These are phyloP conservation scores for Toxicodendron radicans DNA, from an alignment of 345 rosid species.

Conservation along the genomic window DNA sequence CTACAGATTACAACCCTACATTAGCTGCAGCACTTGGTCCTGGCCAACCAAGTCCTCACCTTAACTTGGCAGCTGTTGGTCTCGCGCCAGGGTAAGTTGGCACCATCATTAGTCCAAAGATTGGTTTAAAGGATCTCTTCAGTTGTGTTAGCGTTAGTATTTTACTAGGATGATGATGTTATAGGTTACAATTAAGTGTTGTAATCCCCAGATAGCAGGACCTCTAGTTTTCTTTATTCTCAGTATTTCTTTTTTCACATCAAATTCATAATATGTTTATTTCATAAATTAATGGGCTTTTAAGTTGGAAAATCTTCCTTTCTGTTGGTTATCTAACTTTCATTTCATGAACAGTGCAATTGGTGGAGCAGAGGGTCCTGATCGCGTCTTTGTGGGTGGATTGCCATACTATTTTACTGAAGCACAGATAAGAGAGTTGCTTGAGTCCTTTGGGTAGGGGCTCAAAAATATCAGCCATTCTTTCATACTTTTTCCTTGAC, in stretches of 20 bases:
- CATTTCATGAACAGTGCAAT: slow-evolving; percentile 22
- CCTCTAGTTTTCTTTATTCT: background rate
- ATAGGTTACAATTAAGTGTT: background rate
- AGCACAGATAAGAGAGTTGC: slow-evolving; percentile 35
- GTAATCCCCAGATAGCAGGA: background rate
- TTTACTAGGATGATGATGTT: background rate
- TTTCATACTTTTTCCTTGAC: background rate
- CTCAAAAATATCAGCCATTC: background rate
- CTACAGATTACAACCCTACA: slow-evolving; percentile 54
- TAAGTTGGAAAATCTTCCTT: slow-evolving; percentile 1
- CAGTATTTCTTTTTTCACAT: background rate
- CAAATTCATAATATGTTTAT: background rate
- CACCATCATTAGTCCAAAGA: slow-evolving; percentile 2
- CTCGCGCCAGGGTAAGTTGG: slow-evolving; percentile 40
- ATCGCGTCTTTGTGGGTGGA: slow-evolving; percentile 43
- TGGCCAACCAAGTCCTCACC: slow-evolving; percentile 46
- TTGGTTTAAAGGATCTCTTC: background rate
- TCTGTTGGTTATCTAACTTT: background rate
- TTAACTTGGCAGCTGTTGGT: slow-evolving; percentile 56
- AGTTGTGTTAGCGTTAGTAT: background rate
- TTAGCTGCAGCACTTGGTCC: slow-evolving; percentile 58
- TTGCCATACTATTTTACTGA: slow-evolving; percentile 39
- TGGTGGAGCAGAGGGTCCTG: slow-evolving; percentile 36
- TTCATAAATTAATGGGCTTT: background rate
- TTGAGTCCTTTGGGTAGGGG: slow-evolving; percentile 36